Evolutionary conservation across 164 flowering plant genomes (phyloP).

Genomic region (Vitis rotundifolia): DNA sequence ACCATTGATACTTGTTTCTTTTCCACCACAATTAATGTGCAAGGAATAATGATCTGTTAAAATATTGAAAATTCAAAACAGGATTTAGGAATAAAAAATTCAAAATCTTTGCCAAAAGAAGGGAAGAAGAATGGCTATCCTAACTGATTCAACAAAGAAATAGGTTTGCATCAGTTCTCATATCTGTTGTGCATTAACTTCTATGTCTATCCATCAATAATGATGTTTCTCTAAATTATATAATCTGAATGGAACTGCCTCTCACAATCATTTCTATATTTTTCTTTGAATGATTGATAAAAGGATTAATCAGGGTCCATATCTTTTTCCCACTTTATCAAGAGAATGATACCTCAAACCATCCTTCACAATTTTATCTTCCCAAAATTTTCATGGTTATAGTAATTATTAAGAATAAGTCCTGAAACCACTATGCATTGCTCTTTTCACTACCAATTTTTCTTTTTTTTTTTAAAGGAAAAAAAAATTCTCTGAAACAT

Average conservation of each 20-base stretch:
- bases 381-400: no score
- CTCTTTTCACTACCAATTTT: no score
- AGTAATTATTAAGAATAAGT: no score
- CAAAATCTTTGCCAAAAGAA: no score
- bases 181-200: not conserved
- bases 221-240: not conserved
- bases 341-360: no score
- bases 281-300: no score
- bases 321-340: no score
- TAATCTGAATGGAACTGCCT: not conserved
- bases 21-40: constrained; percentile 82
- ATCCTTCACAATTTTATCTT: no score
- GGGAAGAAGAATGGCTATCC: not conserved
- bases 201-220: not conserved
- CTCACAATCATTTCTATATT: not conserved
- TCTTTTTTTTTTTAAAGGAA: no score
- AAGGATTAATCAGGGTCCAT: no score
- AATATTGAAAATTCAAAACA: not conserved
- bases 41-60: constrained; percentile 48
- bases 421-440: no score
- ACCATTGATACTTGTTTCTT: constrained; percentile 24
- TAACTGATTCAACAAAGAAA: not conserved
- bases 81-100: not conserved
- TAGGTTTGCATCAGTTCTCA: not conserved
- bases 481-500: no score